Base-by-base conservation (phyloP, 768 basidiomycete genomes). In the Amanita rubescens region DNA sequence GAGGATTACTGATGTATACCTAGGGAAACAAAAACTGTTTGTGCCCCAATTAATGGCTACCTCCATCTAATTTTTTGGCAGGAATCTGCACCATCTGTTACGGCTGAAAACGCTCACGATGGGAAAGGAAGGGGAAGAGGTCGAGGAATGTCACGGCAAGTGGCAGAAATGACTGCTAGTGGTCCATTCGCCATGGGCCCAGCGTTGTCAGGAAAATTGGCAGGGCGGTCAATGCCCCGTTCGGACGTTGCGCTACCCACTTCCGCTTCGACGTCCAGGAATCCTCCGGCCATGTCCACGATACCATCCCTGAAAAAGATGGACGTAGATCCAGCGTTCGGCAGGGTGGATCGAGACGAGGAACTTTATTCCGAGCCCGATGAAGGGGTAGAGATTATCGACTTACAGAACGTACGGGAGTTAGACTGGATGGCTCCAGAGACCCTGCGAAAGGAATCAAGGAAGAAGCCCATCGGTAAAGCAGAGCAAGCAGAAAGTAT, bases 381-480 rank as follows among this genome's bases (percentile, higher is more conserved):
- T 60, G 87, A 90, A 51, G 90, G 87, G 10, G 85, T 91, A 22
- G 87, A 91, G 69, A 90, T 92, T 49, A 73, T 93, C 37, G 90
- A 93, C 61, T 86, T 93, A 80, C 82, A 84, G 27, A 76, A 84
- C 54, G 81, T 93, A 27, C 70, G 77, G 48, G 72, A 82, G 56
- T 80, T 93, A 81, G 90, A 93, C 65, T 90, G 84, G 82, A 90
- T 90, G 84, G 90, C 90, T 7, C 90, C 90, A 0, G 88, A 91
- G 63, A 82, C 76, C 56, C 62, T 91, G 51, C 73, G 70, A 51
- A 82, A 71, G 58, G 79, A 82, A 51, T 73, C 65, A 15, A 57
- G 51, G 41, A 50, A 51, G 14, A 71, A 69, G 56, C 69, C 71
- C 50, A 64, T 70, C 10, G 81, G 81, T 65, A 74, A 72, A 42